Percentiles rank a stretch among this genome's conserved stretches.
phyloP scores from a whole-genome alignment of 768 basidiomycete genomes.

The Hemileccinum impolitum region DNA sequence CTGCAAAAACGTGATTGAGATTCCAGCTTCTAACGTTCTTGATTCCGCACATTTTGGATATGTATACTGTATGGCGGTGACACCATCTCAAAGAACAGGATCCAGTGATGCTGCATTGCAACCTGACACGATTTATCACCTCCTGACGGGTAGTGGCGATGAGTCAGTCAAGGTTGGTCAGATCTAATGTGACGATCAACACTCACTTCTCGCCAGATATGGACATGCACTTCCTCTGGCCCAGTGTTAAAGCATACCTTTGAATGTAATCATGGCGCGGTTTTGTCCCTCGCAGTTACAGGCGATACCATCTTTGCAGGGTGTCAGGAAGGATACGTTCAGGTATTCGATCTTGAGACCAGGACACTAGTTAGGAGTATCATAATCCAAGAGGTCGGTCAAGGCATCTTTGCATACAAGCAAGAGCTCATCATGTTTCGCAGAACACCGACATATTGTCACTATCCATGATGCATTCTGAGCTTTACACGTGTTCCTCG shows the following conservation, averaged over 20 bases:
- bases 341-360: slow-evolving; percentile 88
- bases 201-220: slow-evolving; percentile 45
- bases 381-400: slow-evolving; percentile 72
- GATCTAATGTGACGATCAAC: neutral
- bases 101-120: slow-evolving; percentile 27
- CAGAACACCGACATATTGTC: slow-evolving; percentile 81
- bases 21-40: slow-evolving; percentile 68
- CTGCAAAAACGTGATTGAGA: slow-evolving; percentile 37
- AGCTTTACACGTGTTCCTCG: slow-evolving; percentile 64
- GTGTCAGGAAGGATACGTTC: slow-evolving; percentile 91
- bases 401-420: neutral
- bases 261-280: slow-evolving; percentile 71
- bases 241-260: slow-evolving; percentile 62
- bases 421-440: neutral
- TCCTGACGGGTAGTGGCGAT: slow-evolving; percentile 89
- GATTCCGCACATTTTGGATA: slow-evolving; percentile 95
- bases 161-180: slow-evolving; percentile 74
- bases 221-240: slow-evolving; percentile 50
- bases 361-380: slow-evolving; percentile 83
- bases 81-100: slow-evolving; percentile 39
- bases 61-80: slow-evolving; percentile 74
- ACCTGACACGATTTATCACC: slow-evolving; percentile 36
- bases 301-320: slow-evolving; percentile 88
- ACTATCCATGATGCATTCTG: slow-evolving; percentile 64
- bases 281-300: slow-evolving; percentile 71